phyloP scores from a whole-genome alignment of 371 early-diverging fungal species.

The Synchytrium microbalum region DNA sequence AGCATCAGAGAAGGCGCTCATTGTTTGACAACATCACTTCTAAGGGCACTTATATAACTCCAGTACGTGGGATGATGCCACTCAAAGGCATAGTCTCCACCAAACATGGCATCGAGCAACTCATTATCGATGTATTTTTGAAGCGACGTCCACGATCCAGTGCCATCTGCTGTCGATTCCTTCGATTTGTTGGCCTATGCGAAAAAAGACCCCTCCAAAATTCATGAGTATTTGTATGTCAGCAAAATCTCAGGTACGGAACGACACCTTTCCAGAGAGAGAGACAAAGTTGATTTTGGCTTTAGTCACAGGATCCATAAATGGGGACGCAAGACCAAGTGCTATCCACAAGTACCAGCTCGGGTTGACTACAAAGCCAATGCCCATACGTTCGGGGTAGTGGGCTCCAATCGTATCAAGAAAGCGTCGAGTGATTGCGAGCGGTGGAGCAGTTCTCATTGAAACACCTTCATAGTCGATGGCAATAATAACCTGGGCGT shows the following conservation, averaged over 20 bases:
- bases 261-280: not conserved
- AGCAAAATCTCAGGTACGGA: not conserved
- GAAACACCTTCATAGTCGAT: constrained; percentile 72
- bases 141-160: not conserved
- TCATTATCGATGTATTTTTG: not conserved
- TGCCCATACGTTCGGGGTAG: constrained; percentile 52
- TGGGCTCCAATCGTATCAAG: constrained; percentile 70
- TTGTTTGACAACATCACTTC: not conserved
- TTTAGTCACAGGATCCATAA: constrained; percentile 86
- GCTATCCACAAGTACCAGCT: constrained; percentile 76
- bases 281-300: constrained; percentile 71
- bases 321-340: constrained; percentile 42
- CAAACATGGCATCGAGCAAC: not conserved
- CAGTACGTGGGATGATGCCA: not conserved
- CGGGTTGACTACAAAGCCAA: constrained; percentile 42
- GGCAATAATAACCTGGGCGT: constrained; percentile 59
- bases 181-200: not conserved
- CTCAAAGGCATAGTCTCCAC: not conserved
- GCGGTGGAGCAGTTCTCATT: constrained; percentile 59
- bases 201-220: not conserved
- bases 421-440: constrained; percentile 66
- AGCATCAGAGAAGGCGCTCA: no score
- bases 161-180: not conserved
- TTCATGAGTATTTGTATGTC: not conserved
- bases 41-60: not conserved